Evolutionary conservation across 2,329 filamentous ascomycete genomes (phyloP), one percentile per base, ranked within the genome.

Genomic region (Tothia fuscella): DNA sequence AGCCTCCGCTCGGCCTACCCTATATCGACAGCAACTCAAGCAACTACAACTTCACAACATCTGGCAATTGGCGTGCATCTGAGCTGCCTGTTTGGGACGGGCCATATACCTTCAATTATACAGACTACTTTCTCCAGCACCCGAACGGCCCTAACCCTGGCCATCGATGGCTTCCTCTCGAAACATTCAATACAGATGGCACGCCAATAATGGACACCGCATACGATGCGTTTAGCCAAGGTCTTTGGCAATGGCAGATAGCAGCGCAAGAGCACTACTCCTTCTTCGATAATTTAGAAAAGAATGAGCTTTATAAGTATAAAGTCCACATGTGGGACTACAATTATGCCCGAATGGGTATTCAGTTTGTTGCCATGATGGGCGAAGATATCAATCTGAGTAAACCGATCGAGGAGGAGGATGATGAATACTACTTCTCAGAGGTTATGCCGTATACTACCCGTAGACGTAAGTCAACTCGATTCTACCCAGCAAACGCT

Each of bases 311-410:
- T 32, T 47, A 40, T 36, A 39, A 35, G n/a, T 51, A 51, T 41
- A 49, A 49, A 32, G 50, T 51, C 35, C 39, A 45, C 7, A 44
- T 50, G 24, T 70, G 67, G 58, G 64, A 70, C 42, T 70, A 71
- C 34, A 62, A 68, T 13, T 68, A 66, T 21, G 59, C 62, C 39
- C 61, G 69, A 19, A 64, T 73, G 50, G 72, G 68, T 36, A 66
- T 71, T 22, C 71, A 74, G 48, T 71, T 77, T 47, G 59, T 70
- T 31, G 69, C 67, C 32, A 63, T 76, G 38, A 64, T 67, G 58
- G 69, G 70, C n/a, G 58, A 58, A 22, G 70, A 75, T 48, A 66
- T 71, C 32, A 59, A 63, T n/a, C 54, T 56, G 25, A 42, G 42
- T 36, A 63, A 69, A 42, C 58, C 68, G 26, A 67, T 70, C 3